Evolutionary conservation across 2,329 filamentous ascomycete genomes (phyloP), one percentile per base, ranked within the genome.

Genomic region (Laburnicola sp.): DNA sequence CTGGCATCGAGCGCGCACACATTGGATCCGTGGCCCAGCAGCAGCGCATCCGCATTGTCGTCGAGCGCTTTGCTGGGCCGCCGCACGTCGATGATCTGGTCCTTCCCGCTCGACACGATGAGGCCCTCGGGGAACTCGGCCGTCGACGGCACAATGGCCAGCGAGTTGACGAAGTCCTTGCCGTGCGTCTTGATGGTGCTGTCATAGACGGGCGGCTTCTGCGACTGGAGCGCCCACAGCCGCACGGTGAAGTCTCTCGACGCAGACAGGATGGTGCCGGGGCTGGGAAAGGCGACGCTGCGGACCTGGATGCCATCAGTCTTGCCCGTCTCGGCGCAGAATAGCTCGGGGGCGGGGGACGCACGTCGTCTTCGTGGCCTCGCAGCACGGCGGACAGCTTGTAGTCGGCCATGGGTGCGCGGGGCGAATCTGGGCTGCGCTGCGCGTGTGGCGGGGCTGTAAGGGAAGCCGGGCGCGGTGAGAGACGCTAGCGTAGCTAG

Each of bases 301-400:
- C 93, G 91, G 63, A 99, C 93, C 93, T 97, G 62, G 23, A 9
- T 11, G 2, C 3, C 2, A 6, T 21, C 44, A 52, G 21, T 30
- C 38, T 16, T 21, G 25, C 11, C 23, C n/a, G 27, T 7, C 39
- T 34, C 21, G 23, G 6, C 21, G 11, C 16, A n/a, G 22, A 9
- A 10, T 42, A 57, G 31, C 38, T 28, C 26, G 25, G 10, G 10
- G 5, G 23, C 8, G 34, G 28, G 48, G 38, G 54, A 74, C 86
- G 75, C 81, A 97, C 94, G 84, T 99, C 94, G 72, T 94, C 88
- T 74, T 94, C 88, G 73, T 99, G 94, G 68, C 91, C 93, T 62
- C 86, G 79, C 60, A 99, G 82, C 69, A 90, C 88, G 62, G 93
- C 91, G 56, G 94, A 96, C 68, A 99, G 85, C 82, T 93, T 96